Conservation (phyloP, 2,329 filamentous ascomycete species). For the Nemania sp. region DNA sequence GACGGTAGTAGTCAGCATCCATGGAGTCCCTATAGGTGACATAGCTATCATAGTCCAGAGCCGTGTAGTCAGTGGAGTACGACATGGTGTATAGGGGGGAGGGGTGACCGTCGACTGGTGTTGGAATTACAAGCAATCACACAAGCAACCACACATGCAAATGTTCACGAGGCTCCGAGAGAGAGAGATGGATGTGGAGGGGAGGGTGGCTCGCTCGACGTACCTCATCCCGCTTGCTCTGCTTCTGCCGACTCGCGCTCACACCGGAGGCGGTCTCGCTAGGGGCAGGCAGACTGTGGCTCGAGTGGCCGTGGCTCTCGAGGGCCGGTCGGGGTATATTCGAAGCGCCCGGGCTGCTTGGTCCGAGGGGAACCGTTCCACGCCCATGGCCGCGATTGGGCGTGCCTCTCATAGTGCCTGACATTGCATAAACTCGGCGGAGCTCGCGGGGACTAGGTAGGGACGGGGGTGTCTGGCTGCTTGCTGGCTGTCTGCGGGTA, state of each 20-base stretch:
- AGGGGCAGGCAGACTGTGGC: conserved; percentile 47
- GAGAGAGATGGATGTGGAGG: conserved; percentile 18
- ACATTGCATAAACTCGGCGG: conserved; percentile 50
- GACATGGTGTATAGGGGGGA: conserved; percentile 1
- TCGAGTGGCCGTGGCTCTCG: conserved; percentile 54
- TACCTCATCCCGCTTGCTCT: conserved; percentile 98
- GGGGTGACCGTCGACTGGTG: neutral
- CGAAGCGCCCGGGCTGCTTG: conserved; percentile 65
- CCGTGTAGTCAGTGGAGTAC: conserved; percentile 13
- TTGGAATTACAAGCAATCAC: conserved; percentile 8
- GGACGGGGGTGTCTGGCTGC: conserved; percentile 14
- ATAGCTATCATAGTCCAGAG: conserved; percentile 26
- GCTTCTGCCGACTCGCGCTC: conserved; percentile 93
- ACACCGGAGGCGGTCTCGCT: conserved; percentile 69
- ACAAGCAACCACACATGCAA: neutral
- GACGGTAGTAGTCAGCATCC: conserved; percentile 42
- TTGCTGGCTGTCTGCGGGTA: neutral
- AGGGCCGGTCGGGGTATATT: conserved; percentile 74
- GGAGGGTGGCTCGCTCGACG: conserved; percentile 40
- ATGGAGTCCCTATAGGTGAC: conserved; percentile 23
- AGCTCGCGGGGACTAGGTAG: conserved; percentile 29
- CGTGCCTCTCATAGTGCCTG: conserved; percentile 70
- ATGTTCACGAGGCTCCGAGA: neutral
- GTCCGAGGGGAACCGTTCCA: conserved; percentile 57
- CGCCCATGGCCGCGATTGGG: conserved; percentile 65